phyloP scores from a whole-genome alignment of 306 rosid genomes.

The Pachyrhizus erosus region DNA sequence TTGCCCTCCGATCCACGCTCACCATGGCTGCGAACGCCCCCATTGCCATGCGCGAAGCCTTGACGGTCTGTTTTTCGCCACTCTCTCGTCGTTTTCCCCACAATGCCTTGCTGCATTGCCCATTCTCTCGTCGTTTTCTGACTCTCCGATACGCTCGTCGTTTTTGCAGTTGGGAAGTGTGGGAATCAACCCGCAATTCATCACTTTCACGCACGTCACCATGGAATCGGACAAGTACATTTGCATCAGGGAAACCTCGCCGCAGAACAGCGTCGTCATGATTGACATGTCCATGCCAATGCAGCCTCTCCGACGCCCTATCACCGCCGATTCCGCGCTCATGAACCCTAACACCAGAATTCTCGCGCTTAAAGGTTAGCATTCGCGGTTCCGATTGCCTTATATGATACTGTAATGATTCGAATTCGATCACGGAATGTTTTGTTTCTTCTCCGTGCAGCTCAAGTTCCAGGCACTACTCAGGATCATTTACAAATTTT shows the following conservation, averaged over 20 bases:
- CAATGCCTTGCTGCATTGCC: conserved; percentile 12
- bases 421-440: background rate
- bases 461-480: conserved; percentile 79
- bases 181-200: conserved; percentile 77
- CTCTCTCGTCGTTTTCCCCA: conserved; percentile 11
- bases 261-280: conserved; percentile 76
- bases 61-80: conserved; percentile 57
- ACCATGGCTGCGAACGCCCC: conserved; percentile 79
- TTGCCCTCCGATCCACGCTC: conserved; percentile 34
- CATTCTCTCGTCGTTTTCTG: background rate
- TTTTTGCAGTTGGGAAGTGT: conserved; percentile 66
- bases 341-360: conserved; percentile 80
- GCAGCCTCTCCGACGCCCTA: conserved; percentile 86
- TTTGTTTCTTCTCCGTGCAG: conserved; percentile 47
- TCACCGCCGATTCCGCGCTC: conserved; percentile 83
- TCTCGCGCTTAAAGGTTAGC: conserved; percentile 75
- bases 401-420: background rate
- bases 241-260: conserved; percentile 81
- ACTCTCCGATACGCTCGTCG: background rate
- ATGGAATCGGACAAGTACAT: conserved; percentile 89
- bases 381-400: background rate
- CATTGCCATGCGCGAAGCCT: conserved; percentile 67
- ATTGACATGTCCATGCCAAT: conserved; percentile 80
- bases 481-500: conserved; percentile 90
- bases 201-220: conserved; percentile 80